phyloP scores from a whole-genome alignment of 2,329 filamentous ascomycete species.

The Trichoderma cornu-damae region DNA sequence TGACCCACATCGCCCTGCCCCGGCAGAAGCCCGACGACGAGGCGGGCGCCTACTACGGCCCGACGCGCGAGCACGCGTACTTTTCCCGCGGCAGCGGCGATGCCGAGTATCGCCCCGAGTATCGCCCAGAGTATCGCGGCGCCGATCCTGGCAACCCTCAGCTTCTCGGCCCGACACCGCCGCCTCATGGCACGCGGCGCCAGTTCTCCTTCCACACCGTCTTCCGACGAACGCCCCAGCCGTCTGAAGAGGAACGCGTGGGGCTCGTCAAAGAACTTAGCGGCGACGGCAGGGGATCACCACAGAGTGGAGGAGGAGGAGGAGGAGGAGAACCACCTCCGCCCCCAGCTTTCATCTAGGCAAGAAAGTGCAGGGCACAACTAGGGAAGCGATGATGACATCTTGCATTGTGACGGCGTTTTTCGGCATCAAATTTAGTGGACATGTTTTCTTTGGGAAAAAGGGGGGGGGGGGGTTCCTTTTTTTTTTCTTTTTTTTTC shows the following conservation, averaged over 20 bases:
- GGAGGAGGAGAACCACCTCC: not conserved
- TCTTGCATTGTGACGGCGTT: constrained; percentile 12
- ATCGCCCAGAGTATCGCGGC: constrained; percentile 45
- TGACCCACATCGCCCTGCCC: constrained; percentile 56
- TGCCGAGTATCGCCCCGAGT: constrained; percentile 43
- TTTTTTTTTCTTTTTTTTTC: no score
- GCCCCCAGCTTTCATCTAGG: constrained; percentile 4
- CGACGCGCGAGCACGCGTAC: constrained; percentile 44
- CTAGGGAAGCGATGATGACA: not conserved
- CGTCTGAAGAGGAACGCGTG: constrained; percentile 76
- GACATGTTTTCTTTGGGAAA: not conserved
- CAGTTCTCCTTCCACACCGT: constrained; percentile 93
- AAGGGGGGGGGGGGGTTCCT: no score
- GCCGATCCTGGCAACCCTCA: constrained; percentile 29
- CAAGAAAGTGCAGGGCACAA: not conserved
- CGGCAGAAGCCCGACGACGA: constrained; percentile 43
- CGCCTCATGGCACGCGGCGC: constrained; percentile 53
- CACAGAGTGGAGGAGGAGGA: not conserved
- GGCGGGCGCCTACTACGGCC: constrained; percentile 37
- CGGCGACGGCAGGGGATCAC: not conserved
- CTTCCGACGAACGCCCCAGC: constrained; percentile 49
- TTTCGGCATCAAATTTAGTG: not conserved
- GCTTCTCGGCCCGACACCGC: constrained; percentile 53
- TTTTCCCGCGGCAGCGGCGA: constrained; percentile 32
- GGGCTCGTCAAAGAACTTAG: constrained; percentile 67